phyloP scores from a whole-genome alignment of 2,329 filamentous ascomycete species.

The Diaporthe nobilis region DNA sequence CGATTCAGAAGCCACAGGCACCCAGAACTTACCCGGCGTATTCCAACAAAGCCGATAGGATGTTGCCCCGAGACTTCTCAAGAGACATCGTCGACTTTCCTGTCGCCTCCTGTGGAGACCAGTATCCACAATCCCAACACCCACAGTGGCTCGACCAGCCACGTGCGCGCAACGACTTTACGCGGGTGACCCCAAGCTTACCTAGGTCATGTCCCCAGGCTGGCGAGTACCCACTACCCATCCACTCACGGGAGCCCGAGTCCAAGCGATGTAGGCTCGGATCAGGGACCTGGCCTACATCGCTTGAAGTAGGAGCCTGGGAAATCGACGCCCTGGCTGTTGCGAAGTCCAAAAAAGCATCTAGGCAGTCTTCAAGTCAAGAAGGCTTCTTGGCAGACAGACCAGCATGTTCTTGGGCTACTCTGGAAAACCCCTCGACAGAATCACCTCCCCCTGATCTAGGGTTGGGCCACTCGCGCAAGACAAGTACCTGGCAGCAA shows the following conservation, averaged over 20 bases:
- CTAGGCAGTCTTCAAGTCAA: neutral
- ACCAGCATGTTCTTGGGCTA: neutral
- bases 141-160: neutral
- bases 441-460: neutral
- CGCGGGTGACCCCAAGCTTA: neutral
- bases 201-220: neutral
- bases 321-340: slow-evolving; percentile 14
- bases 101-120: neutral
- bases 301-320: slow-evolving; percentile 12
- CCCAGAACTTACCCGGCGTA: neutral
- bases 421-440: no score
- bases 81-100: neutral
- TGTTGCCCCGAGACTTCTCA: neutral
- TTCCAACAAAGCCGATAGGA: neutral
- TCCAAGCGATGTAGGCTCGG: slow-evolving; percentile 8
- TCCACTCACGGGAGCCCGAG: neutral
- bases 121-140: neutral
- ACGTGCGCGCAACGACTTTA: neutral
- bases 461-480: no score
- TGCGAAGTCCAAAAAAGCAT: slow-evolving; percentile 7
- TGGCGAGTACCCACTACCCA: neutral
- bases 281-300: neutral
- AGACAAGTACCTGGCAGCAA: neutral
- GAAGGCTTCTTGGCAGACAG: neutral
- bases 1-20: slow-evolving; percentile 7